Evolutionary conservation across 2,329 filamentous ascomycete genomes (phyloP), one percentile per base, ranked within the genome.

Genomic region (Cadophora sp.): DNA sequence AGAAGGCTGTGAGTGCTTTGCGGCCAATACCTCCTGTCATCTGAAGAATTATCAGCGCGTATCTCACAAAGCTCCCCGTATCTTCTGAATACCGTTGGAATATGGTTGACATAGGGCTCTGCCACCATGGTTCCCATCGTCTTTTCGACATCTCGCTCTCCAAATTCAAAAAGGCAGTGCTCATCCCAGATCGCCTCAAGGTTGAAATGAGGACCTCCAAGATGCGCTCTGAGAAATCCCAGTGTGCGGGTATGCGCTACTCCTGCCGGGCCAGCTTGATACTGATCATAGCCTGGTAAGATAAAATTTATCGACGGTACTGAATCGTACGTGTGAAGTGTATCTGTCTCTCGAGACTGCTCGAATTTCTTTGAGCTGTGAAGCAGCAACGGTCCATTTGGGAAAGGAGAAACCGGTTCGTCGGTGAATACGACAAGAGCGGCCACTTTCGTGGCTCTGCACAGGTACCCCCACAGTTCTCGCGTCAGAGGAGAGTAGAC

Each of bases 71-170:
- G 6, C n/a, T 20, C n/a, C 5, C 3, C 33, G 24, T n/a, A 14
- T 1, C 16, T 47, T n/a, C 16, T 20, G 72, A 84, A 81, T 73
- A 89, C 83, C 0, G 90, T 93, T 0, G 91, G 89, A 1, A 93
- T 82, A 74, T 94, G 90, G 74, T 94, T 94, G 1, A 94, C 91
- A 73, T 94, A 93, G 1, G 91, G 91, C 76, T 93, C 87, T 58
- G 89, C 83, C 1, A 93, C 90, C 91, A 94, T 94, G 0, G 91
- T 94, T n/a, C 83, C 83, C 91, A 94, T 94, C 0, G 91, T 94
- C 70, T 87, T 85, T 68, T 87, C 87, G 0, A 93, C 90, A 1
- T 86, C 87, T 13, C 90, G 84, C 64, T 89, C 86, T 1, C 78
- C 86, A 75, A 94, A 94, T 75, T 94, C 90, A 71, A 85, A 90